phyloP scores from a whole-genome alignment of 148 eudicot genomes.

The Cornus suecica region DNA sequence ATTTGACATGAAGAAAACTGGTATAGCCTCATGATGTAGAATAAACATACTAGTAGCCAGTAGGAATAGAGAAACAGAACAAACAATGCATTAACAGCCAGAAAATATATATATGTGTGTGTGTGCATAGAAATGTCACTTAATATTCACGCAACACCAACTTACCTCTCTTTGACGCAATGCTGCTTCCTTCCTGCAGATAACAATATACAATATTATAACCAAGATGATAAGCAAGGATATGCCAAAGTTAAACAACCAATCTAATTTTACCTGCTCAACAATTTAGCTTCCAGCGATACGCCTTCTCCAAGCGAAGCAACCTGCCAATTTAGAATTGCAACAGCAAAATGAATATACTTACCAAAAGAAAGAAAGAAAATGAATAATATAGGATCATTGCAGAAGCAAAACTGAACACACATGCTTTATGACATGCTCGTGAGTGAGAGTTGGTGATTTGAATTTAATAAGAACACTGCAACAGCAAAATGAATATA shows the following conservation, averaged over 20 bases:
- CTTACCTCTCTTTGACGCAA: constrained; percentile 93
- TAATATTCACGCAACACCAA: constrained; percentile 2
- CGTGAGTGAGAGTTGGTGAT: constrained; percentile 4
- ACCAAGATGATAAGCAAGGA: constrained; percentile 10
- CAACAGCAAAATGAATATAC: constrained; percentile 5
- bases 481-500: not conserved
- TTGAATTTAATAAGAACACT: constrained; percentile 3
- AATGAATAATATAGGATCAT: no score
- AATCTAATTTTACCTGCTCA: constrained; percentile 66
- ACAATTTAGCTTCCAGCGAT: constrained; percentile 89
- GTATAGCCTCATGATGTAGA: not conserved
- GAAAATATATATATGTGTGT: no score
- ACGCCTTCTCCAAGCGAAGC: constrained; percentile 97
- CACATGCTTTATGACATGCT: not conserved
- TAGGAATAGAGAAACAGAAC: not conserved
- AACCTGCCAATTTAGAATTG: constrained; percentile 46
- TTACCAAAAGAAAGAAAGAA: not conserved
- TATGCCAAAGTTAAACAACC: constrained; percentile 11
- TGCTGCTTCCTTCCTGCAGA: constrained; percentile 96
- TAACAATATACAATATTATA: constrained; percentile 24
- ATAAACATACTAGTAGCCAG: not conserved
- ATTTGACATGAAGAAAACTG: constrained; percentile 13
- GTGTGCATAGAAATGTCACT: not conserved
- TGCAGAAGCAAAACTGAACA: no score
- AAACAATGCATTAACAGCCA: not conserved